phyloP scores from a whole-genome alignment of 768 basidiomycete species.

The Amanita rimosa region DNA sequence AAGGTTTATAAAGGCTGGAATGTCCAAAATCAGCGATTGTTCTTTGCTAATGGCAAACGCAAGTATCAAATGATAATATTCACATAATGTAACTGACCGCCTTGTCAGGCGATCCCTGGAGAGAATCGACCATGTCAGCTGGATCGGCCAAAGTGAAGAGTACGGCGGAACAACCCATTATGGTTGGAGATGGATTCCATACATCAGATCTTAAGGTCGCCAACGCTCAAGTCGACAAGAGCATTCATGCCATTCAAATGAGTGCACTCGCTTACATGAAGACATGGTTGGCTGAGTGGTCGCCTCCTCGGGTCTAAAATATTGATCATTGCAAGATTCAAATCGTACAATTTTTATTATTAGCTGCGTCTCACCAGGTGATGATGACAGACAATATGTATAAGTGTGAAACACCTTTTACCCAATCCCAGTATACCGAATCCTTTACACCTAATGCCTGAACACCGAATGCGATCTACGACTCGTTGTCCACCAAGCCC shows the following conservation, averaged over 20 bases:
- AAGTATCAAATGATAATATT: slow-evolving; percentile 15
- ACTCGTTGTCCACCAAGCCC: neutral
- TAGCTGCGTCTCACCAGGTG: neutral
- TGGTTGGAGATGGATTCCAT: slow-evolving; percentile 53
- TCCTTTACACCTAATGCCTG: neutral
- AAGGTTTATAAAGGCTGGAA: slow-evolving; percentile 50
- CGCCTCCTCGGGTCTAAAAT: slow-evolving; percentile 11
- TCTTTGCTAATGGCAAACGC: slow-evolving; percentile 66
- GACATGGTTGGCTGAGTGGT: slow-evolving; percentile 43
- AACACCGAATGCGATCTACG: neutral
- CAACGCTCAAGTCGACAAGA: slow-evolving; percentile 34
- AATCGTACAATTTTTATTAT: neutral
- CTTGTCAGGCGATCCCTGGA: slow-evolving; percentile 58
- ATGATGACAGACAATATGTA: neutral
- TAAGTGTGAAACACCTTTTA: neutral
- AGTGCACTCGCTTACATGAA: slow-evolving; percentile 41
- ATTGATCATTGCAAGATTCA: no score
- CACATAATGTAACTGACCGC: neutral
- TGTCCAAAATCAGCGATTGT: slow-evolving; percentile 41
- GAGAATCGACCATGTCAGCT: slow-evolving; percentile 56
- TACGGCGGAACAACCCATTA: slow-evolving; percentile 45
- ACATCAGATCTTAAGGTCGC: slow-evolving; percentile 42
- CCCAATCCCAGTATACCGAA: neutral
- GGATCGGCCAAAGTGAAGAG: slow-evolving; percentile 31
- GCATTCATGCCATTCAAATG: slow-evolving; percentile 41